A percentile compares a stretch with the other conserved stretches of the same genome.
Evolutionary conservation across 805 yeast genomes (phyloP).

Genomic region (Nakazawaea anatomiae): DNA sequence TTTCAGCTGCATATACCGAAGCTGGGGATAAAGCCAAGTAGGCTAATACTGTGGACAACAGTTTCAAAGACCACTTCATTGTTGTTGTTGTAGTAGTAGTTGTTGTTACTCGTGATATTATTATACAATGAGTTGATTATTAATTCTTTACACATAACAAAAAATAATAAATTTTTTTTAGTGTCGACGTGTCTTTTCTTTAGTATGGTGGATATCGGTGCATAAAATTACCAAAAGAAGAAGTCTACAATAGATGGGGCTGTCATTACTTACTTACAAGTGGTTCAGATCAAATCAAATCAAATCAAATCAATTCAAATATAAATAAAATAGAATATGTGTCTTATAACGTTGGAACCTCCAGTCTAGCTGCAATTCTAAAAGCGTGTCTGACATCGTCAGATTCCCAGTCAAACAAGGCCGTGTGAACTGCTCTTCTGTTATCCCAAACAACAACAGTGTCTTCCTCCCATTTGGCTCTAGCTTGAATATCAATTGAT

Average conservation of each 20-base stretch:
- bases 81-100: not conserved
- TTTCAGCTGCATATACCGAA: constrained; percentile 30
- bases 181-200: not conserved
- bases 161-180: too few species aligned
- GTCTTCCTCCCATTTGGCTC: constrained; percentile 46
- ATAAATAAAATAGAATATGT: too few species aligned
- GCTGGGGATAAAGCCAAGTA: constrained; percentile 3
- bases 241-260: not conserved
- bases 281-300: too few species aligned
- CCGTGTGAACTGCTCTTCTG: constrained; percentile 44
- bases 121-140: not conserved
- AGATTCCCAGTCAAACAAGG: constrained; percentile 44
- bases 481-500: constrained; percentile 36
- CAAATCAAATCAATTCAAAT: too few species aligned
- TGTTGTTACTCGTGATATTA: not conserved
- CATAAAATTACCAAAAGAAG: too few species aligned
- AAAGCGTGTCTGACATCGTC: constrained; percentile 24
- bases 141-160: too few species aligned
- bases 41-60: constrained; percentile 8
- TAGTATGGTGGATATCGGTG: too few species aligned
- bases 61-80: constrained; percentile 7
- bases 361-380: constrained; percentile 34
- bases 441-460: constrained; percentile 52
- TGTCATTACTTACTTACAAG: too few species aligned
- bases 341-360: constrained; percentile 28